phyloP scores from a whole-genome alignment of 1,139 yeast genomes.

The Candida smagusa region DNA sequence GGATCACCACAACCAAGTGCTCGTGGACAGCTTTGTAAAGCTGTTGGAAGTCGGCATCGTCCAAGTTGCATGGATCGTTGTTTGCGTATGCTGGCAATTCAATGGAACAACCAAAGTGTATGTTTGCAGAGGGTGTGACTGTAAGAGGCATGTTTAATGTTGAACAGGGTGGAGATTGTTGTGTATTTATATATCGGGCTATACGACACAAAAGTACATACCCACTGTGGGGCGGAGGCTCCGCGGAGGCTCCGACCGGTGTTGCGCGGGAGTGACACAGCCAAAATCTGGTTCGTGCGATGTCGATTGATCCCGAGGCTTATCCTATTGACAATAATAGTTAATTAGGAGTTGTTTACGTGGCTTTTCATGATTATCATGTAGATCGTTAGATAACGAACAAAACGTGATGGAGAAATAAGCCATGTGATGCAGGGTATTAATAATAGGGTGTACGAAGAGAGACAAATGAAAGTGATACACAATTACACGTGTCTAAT shows the following conservation, averaged over 20 bases:
- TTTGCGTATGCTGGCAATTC: slow-evolving; percentile 62
- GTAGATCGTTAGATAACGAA: too few species aligned
- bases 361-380: too few species aligned
- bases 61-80: slow-evolving; percentile 69
- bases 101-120: slow-evolving; percentile 67
- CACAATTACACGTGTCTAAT: too few species aligned
- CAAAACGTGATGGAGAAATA: too few species aligned
- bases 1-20: slow-evolving; percentile 70
- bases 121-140: slow-evolving; percentile 47
- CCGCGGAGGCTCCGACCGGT: slow-evolving; percentile 8
- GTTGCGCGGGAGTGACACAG: neutral
- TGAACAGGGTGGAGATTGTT: slow-evolving; percentile 5
- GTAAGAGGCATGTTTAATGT: slow-evolving; percentile 10
- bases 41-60: slow-evolving; percentile 59
- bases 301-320: too few species aligned
- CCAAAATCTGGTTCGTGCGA: neutral
- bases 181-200: slow-evolving; percentile 1
- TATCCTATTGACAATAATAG: too few species aligned
- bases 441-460: too few species aligned
- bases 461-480: too few species aligned
- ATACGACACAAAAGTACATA: neutral
- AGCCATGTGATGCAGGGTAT: too few species aligned
- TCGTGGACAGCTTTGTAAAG: slow-evolving; percentile 63
- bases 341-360: too few species aligned
- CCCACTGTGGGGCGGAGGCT: slow-evolving; percentile 2